Conservation (phyloP, 805 yeast genomes). For the Metschnikowia borealis region DNA sequence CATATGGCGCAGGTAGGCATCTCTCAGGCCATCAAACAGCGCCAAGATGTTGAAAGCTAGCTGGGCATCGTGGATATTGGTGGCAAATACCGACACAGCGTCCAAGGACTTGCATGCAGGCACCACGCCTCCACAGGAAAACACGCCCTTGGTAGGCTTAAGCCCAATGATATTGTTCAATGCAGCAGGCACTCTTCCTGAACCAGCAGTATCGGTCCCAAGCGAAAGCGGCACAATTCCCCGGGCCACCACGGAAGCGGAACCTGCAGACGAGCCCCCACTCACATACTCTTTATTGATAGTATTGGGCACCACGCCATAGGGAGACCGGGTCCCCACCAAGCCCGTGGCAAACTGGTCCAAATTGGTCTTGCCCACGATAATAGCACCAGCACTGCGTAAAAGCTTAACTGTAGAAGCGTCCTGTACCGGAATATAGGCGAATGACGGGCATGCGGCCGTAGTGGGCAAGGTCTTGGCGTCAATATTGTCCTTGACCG, state of each 20-base stretch:
- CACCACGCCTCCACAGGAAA: constrained; percentile 88
- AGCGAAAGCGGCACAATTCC: constrained; percentile 86
- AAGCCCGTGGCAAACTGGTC: constrained; percentile 98
- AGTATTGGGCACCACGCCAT: constrained; percentile 82
- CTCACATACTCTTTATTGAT: constrained; percentile 75
- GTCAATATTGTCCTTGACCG: constrained; percentile 92
- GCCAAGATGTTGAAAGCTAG: constrained; percentile 67
- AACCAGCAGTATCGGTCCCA: constrained; percentile 98
- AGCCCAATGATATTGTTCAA: constrained; percentile 87
- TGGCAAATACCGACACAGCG: constrained; percentile 82
- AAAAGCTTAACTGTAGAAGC: constrained; percentile 72
- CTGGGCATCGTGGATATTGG: constrained; percentile 81
- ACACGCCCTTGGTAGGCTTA: constrained; percentile 87
- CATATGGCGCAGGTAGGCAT: constrained; percentile 75
- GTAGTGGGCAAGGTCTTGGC: constrained; percentile 80
- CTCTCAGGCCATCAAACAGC: constrained; percentile 58
- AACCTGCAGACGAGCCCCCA: constrained; percentile 96
- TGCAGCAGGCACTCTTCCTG: constrained; percentile 96
- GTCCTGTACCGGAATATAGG: constrained; percentile 65
- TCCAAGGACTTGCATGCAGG: constrained; percentile 96
- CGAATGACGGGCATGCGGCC: constrained; percentile 89
- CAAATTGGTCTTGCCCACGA: constrained; percentile 89
- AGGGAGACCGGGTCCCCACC: constrained; percentile 93
- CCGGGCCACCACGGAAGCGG: constrained; percentile 86
- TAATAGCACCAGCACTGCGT: constrained; percentile 86